Evolutionary conservation across 176 grass and related monocot species (phyloP).

Genomic region (Oryza coarctata): DNA sequence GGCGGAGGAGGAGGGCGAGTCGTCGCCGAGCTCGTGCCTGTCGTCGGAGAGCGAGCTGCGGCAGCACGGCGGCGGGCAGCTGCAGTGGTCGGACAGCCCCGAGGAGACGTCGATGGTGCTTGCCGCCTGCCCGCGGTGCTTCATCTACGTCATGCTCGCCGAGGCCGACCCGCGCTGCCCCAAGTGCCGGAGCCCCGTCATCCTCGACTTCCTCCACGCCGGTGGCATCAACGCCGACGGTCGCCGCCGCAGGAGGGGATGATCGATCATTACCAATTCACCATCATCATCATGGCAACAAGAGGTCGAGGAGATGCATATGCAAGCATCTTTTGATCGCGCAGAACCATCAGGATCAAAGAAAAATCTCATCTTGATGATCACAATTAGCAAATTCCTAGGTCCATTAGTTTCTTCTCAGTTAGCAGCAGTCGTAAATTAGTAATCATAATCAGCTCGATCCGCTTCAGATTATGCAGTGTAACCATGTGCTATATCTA

Average conservation of each 20-base stretch:
- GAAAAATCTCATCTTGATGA: background rate
- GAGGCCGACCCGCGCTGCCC: constrained; percentile 71
- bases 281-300: background rate
- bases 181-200: constrained; percentile 62
- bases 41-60: constrained; percentile 58
- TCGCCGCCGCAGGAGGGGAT: constrained; percentile 36
- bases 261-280: background rate
- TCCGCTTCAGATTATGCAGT: constrained; percentile 28
- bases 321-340: background rate
- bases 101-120: constrained; percentile 74
- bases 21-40: constrained; percentile 66
- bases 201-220: constrained; percentile 63
- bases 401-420: background rate
- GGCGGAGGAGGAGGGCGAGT: constrained; percentile 40
- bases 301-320: background rate
- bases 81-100: constrained; percentile 62
- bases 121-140: constrained; percentile 65
- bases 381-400: background rate
- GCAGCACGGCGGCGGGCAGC: constrained; percentile 10
- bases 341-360: constrained; percentile 8
- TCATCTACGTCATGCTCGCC: constrained; percentile 81
- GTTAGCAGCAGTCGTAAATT: background rate
- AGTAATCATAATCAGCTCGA: background rate
- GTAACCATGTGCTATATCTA: constrained; percentile 66
- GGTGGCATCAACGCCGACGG: background rate